Conservation (phyloP, 2,329 filamentous ascomycete genomes). For the Diaporthe aspalathi region DNA sequence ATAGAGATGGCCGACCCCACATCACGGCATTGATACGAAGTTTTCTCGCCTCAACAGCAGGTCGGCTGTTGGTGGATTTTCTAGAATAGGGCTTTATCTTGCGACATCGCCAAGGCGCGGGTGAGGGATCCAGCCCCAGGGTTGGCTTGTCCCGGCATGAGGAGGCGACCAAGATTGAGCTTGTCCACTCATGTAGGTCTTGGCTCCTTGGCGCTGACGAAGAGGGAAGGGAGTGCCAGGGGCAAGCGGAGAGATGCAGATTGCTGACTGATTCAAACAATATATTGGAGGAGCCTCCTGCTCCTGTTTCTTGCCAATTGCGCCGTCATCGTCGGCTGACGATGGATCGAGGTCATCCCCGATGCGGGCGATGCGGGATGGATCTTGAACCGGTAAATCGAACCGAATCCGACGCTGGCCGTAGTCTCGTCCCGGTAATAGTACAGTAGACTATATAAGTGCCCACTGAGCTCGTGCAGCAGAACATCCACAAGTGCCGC, state of each 20-base stretch:
- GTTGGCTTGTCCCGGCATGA: slow-evolving; percentile 8
- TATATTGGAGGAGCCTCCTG: slow-evolving; percentile 22
- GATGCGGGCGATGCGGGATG: neutral
- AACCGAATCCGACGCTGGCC: neutral
- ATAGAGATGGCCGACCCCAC: slow-evolving; percentile 5
- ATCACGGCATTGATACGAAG: slow-evolving; percentile 22
- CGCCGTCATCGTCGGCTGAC: slow-evolving; percentile 9
- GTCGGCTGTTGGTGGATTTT: slow-evolving; percentile 20
- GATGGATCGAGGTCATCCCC: neutral
- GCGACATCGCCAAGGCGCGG: slow-evolving; percentile 25
- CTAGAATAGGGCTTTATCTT: slow-evolving; percentile 7
- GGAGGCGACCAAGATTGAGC: slow-evolving; percentile 27
- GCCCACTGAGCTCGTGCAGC: neutral
- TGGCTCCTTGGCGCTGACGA: slow-evolving; percentile 31
- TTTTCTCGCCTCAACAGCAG: neutral
- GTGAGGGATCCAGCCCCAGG: slow-evolving; percentile 9
- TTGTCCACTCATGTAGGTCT: slow-evolving; percentile 26
- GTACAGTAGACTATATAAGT: too few relatives aligned
- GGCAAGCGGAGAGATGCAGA: slow-evolving; percentile 16
- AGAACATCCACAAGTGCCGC: neutral
- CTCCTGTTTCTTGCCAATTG: slow-evolving; percentile 4
- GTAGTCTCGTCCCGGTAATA: neutral
- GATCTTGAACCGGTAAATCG: neutral
- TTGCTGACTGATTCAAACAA: slow-evolving; percentile 22
- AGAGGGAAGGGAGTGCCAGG: slow-evolving; percentile 29